Evolutionary conservation across 2,329 filamentous ascomycete species (phyloP).

Genomic region (Exophiala spinifera): DNA sequence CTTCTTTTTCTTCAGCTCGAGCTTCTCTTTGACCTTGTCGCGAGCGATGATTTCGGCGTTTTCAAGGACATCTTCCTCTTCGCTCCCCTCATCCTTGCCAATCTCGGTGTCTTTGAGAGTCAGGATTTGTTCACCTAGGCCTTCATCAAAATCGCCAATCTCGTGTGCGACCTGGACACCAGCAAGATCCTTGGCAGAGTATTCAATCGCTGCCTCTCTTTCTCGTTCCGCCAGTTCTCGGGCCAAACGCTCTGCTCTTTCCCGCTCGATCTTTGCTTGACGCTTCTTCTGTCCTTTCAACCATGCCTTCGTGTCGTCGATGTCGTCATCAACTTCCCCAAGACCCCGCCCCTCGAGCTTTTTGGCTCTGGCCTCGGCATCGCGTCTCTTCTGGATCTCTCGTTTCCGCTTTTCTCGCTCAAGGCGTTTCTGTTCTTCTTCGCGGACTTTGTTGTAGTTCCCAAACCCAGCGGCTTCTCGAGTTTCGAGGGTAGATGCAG

Average conservation of each 20-base stretch:
- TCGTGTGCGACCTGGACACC: slow-evolving; percentile 93
- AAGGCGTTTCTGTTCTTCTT: slow-evolving; percentile 65
- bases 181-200: slow-evolving; percentile 80
- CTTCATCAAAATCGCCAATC: slow-evolving; percentile 71
- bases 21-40: slow-evolving; percentile 56
- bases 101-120: slow-evolving; percentile 93
- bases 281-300: slow-evolving; percentile 86
- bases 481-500: slow-evolving; percentile 78
- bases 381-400: slow-evolving; percentile 81
- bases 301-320: slow-evolving; percentile 79
- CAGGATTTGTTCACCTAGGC: slow-evolving; percentile 68
- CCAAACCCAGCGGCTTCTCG: slow-evolving; percentile 43
- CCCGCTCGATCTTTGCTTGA: slow-evolving; percentile 79
- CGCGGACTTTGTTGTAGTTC: slow-evolving; percentile 59
- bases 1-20: slow-evolving; percentile 91
- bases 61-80: slow-evolving; percentile 80
- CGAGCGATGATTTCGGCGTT: slow-evolving; percentile 42
- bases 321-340: slow-evolving; percentile 68
- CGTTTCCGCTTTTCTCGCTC: slow-evolving; percentile 73
- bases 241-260: slow-evolving; percentile 66
- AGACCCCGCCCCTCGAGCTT: slow-evolving; percentile 79
- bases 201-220: slow-evolving; percentile 65
- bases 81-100: slow-evolving; percentile 60
- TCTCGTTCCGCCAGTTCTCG: slow-evolving; percentile 77
- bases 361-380: slow-evolving; percentile 71